Conservation (phyloP, 768 basidiomycete genomes). For the Termitomyces sp. region DNA sequence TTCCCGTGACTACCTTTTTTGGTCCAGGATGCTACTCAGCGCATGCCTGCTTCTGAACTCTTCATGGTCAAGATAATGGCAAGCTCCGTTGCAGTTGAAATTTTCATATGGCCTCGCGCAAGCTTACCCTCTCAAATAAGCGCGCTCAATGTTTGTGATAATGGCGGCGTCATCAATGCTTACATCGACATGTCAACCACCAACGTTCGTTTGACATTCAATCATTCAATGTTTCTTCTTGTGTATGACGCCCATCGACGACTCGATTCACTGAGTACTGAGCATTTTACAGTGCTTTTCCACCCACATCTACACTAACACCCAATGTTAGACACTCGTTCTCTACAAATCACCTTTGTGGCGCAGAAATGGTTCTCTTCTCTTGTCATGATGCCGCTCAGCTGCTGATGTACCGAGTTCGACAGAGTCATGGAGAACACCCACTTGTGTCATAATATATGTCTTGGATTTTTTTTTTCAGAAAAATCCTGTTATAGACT, state of each 20-base stretch:
- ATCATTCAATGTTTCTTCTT: no score
- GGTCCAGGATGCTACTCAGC: slow-evolving; percentile 22
- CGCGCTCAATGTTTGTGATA: slow-evolving; percentile 35
- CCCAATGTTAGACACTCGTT: slow-evolving; percentile 26
- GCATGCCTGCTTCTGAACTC: slow-evolving; percentile 16
- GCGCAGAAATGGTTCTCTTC: background rate
- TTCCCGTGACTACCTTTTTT: slow-evolving; percentile 36
- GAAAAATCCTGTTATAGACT: no score
- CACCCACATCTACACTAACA: slow-evolving; percentile 42
- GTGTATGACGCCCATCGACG: background rate
- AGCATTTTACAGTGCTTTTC: slow-evolving; percentile 35
- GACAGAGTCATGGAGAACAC: no score
- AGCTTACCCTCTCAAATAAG: slow-evolving; percentile 27
- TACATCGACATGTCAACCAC: slow-evolving; percentile 45
- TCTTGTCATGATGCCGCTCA: background rate
- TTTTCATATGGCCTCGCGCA: slow-evolving; percentile 34
- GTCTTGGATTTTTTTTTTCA: background rate
- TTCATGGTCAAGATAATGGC: slow-evolving; percentile 24
- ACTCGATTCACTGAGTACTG: background rate
- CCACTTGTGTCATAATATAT: background rate
- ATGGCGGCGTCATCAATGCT: slow-evolving; percentile 34
- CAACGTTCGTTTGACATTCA: slow-evolving; percentile 26
- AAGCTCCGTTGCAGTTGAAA: slow-evolving; percentile 29
- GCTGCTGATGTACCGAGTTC: background rate
- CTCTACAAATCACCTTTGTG: background rate